These are phyloP conservation scores for Teunomyces panamensis DNA, from an alignment of 805 yeast species.

Conservation along the genomic window DNA sequence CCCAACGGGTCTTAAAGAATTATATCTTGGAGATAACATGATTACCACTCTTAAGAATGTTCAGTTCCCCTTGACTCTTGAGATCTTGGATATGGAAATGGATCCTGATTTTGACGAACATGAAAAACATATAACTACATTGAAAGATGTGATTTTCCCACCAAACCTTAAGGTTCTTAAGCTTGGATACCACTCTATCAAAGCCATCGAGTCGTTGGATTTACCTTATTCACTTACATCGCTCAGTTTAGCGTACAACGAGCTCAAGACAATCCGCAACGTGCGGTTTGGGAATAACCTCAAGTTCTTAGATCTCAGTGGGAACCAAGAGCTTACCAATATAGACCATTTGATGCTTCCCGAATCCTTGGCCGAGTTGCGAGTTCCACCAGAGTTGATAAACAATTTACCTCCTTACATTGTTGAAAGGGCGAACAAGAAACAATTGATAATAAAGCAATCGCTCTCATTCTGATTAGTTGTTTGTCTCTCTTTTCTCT, in stretches of 20 bases:
- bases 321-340: constrained; percentile 37
- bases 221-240: constrained; percentile 32
- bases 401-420: constrained; percentile 35
- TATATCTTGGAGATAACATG: constrained; percentile 40
- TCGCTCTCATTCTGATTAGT: constrained; percentile 19
- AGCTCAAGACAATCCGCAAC: constrained; percentile 33
- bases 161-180: constrained; percentile 31
- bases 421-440: constrained; percentile 39
- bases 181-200: constrained; percentile 39
- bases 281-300: constrained; percentile 35
- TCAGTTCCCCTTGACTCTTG: constrained; percentile 34
- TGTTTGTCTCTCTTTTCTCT: not conserved
- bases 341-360: constrained; percentile 39
- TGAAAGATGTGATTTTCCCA: constrained; percentile 42
- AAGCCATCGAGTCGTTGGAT: constrained; percentile 36
- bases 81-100: constrained; percentile 41
- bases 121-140: constrained; percentile 39
- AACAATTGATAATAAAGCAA: constrained; percentile 28
- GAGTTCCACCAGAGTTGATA: constrained; percentile 33
- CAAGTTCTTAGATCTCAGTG: constrained; percentile 36
- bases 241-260: constrained; percentile 38
- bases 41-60: constrained; percentile 46
- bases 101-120: constrained; percentile 40
- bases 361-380: constrained; percentile 34
- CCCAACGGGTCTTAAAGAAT: constrained; percentile 32